phyloP scores from a whole-genome alignment of 2,329 filamentous ascomycete species.

The Colletotrichum coccodes region DNA sequence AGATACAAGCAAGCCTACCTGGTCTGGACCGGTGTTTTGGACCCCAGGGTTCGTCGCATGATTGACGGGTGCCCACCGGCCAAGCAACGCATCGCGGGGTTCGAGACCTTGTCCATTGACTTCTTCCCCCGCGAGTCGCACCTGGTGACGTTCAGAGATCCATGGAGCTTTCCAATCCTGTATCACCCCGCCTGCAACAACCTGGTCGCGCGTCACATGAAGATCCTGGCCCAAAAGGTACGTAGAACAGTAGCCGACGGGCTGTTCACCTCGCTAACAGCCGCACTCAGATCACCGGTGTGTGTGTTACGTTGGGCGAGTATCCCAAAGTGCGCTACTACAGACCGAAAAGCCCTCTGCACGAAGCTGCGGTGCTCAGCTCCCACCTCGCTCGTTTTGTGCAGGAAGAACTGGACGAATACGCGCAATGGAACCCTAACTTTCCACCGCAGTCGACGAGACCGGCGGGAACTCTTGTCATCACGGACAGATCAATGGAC shows the following conservation, averaged over 20 bases:
- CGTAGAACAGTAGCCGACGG: constrained; percentile 18
- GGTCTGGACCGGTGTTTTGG: constrained; percentile 85
- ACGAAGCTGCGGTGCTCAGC: constrained; percentile 90
- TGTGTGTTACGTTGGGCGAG: constrained; percentile 93
- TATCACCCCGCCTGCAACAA: constrained; percentile 92
- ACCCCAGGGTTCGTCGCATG: constrained; percentile 75
- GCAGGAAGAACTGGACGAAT: constrained; percentile 90
- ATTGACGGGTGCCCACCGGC: constrained; percentile 78
- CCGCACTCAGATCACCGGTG: constrained; percentile 74
- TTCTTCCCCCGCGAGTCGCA: constrained; percentile 93
- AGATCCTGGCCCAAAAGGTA: constrained; percentile 88
- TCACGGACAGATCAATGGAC: constrained; percentile 95
- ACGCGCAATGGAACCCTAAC: constrained; percentile 83
- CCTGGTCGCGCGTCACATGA: constrained; percentile 84
- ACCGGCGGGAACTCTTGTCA: constrained; percentile 83
- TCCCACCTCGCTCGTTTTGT: constrained; percentile 90
- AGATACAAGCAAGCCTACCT: constrained; percentile 84
- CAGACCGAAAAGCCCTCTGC: constrained; percentile 75
- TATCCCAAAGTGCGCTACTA: constrained; percentile 95
- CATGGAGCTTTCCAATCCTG: constrained; percentile 93
- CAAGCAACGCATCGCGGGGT: constrained; percentile 80
- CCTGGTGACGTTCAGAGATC: constrained; percentile 90
- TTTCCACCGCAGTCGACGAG: constrained; percentile 84
- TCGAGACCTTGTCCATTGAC: constrained; percentile 86
- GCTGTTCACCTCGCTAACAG: constrained; percentile 30